Evolutionary conservation across 192 early-diverging fungal species (phyloP).

Genomic region (Coemansia sp.): DNA sequence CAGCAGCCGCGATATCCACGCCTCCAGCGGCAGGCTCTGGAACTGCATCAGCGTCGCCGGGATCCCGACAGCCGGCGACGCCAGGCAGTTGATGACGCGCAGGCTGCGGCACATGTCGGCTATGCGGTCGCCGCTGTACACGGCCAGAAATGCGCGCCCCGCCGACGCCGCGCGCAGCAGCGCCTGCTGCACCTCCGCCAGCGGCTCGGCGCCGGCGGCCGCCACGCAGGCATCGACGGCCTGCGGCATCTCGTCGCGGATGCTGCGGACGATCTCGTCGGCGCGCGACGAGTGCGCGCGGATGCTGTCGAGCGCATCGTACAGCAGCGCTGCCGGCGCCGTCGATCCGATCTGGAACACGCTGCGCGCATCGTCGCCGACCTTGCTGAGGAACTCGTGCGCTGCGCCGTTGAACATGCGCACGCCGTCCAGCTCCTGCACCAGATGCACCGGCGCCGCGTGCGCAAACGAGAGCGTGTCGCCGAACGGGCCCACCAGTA

Average conservation of each 20-base stretch:
- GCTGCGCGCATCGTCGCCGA: conserved; percentile 50
- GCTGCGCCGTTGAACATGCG: conserved; percentile 81
- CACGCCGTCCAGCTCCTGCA: conserved; percentile 90
- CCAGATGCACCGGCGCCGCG: conserved; percentile 78
- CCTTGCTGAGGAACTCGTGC: conserved; percentile 87
- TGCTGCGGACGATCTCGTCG: conserved; percentile 93
- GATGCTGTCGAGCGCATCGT: conserved; percentile 75
- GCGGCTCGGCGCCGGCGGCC: conserved; percentile 88
- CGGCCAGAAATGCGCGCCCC: conserved; percentile 90
- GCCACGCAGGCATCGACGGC: conserved; percentile 93
- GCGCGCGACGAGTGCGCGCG: conserved; percentile 74
- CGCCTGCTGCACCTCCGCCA: conserved; percentile 74
- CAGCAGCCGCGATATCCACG: conserved; percentile 79
- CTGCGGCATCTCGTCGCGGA: conserved; percentile 72
- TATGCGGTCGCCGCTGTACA: conserved; percentile 82
- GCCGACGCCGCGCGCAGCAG: conserved; percentile 85
- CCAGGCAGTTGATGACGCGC: conserved; percentile 88
- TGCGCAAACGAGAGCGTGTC: conserved; percentile 64
- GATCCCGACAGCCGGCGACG: conserved; percentile 82
- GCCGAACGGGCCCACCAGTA: conserved; percentile 93
- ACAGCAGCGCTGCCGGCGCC: conserved; percentile 88
- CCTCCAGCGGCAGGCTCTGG: conserved; percentile 72
- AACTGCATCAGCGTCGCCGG: conserved; percentile 86
- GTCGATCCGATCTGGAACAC: conserved; percentile 97
- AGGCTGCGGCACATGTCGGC: conserved; percentile 85